Evolutionary conservation across 371 early-diverging fungal genomes (phyloP), one percentile per base, ranked within the genome.

Genomic region (Mortierella sp.): DNA sequence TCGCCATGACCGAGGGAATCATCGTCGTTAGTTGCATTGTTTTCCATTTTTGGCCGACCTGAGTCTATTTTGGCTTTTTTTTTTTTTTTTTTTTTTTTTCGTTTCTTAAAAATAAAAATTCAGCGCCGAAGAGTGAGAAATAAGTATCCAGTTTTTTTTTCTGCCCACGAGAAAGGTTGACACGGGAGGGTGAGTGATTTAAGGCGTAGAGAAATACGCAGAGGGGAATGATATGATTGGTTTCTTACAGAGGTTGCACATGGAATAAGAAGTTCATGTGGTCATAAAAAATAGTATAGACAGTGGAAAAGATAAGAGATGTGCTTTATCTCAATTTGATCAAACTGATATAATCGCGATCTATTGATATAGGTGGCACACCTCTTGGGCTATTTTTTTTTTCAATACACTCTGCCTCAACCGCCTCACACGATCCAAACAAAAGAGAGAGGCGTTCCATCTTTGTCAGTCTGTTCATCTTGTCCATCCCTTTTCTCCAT

Each of bases 271-370:
- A 19, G 45, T n/a, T 3, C 45, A 19, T 45, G 45, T 45, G 45
- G n/a, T n/a, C 45, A 45, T 3, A 35, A n/a, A n/a, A n/a, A n/a
- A n/a, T n/a, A n/a, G n/a, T n/a, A n/a, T n/a, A n/a, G n/a, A 35
- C 35, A 35, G 35, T 35, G 45, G n/a, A 13, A 45, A 2, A 63
- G 64, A 63, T 63, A 63, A 63, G 62, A 49, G 55, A 55, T 64
- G 55, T 19, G 22, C 9, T 58, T 56, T 66, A 42, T 56, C 47
- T 66, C 45, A 26, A 9, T 45, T 47, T 66, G 58, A 66, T 57
- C 47, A 31, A 4, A 10, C 43, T 56, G 65, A 65, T 56, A 42
- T 56, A 34, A 53, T 53, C 51, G 53, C 23, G 3, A 2, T 40
- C n/a, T n/a, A n/a, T n/a, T n/a, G n/a, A n/a, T n/a, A n/a, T n/a